These are phyloP conservation scores for Lactarius akahatsu DNA, from an alignment of 768 basidiomycete species.

Conservation along the genomic window DNA sequence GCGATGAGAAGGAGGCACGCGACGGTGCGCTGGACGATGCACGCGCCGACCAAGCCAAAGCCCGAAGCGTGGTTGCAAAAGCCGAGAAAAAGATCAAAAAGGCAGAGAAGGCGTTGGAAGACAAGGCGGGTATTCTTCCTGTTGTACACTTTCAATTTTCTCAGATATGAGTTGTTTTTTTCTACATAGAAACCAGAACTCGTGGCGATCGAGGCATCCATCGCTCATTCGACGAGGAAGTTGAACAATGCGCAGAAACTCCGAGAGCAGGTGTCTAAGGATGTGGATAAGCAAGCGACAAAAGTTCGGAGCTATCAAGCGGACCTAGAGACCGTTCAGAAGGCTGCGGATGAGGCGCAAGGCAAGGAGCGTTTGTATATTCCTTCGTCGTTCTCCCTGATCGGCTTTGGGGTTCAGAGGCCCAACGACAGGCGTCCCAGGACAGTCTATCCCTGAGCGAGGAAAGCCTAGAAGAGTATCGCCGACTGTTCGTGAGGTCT, in stretches of 20 bases:
- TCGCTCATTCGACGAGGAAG: conserved; percentile 81
- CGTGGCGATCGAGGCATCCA: conserved; percentile 80
- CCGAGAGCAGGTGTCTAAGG: conserved; percentile 62
- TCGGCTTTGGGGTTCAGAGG: conserved; percentile 49
- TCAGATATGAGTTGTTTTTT: neutral
- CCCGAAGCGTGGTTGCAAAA: conserved; percentile 70
- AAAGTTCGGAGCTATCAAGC: conserved; percentile 56
- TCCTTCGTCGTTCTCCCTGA: neutral
- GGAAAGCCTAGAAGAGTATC: conserved; percentile 86
- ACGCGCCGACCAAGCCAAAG: conserved; percentile 76
- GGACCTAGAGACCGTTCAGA: conserved; percentile 66
- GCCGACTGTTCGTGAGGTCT: conserved; percentile 52
- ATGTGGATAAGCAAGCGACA: conserved; percentile 49
- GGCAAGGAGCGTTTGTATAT: conserved; percentile 45
- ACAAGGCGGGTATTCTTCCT: conserved; percentile 55
- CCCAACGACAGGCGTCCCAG: conserved; percentile 67
- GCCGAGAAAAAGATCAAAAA: conserved; percentile 88
- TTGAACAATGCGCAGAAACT: conserved; percentile 65
- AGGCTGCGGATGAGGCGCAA: conserved; percentile 74
- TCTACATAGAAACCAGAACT: conserved; percentile 75
- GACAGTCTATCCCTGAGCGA: conserved; percentile 77
- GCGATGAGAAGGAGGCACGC: conserved; percentile 65
- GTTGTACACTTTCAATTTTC: neutral
- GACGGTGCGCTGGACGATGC: conserved; percentile 73
- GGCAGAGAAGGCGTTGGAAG: conserved; percentile 85